These are phyloP conservation scores for Karstenula rhodostoma DNA, from an alignment of 2,329 filamentous ascomycete genomes.

Conservation along the genomic window DNA sequence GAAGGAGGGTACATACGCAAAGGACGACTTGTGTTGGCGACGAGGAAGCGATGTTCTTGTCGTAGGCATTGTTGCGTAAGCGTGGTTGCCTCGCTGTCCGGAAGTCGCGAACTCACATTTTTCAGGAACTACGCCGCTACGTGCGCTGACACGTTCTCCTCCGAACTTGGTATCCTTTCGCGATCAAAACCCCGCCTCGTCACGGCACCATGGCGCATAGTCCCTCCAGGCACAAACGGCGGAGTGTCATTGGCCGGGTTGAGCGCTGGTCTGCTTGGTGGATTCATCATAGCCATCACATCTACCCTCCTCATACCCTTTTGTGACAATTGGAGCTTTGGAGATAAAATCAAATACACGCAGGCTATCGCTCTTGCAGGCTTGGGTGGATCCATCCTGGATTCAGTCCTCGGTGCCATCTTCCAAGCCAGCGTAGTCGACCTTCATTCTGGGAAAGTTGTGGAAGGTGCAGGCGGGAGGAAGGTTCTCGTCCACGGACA, in stretches of 20 bases:
- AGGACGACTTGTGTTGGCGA: conserved; percentile 50
- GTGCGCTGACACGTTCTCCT: conserved; percentile 91
- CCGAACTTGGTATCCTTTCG: conserved; percentile 91
- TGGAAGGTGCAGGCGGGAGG: conserved; percentile 82
- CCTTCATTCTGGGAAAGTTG: conserved; percentile 81
- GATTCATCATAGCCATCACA: conserved; percentile 72
- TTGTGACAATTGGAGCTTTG: conserved; percentile 57
- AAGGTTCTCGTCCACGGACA: conserved; percentile 57
- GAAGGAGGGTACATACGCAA: conserved; percentile 42
- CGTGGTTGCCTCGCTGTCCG: conserved; percentile 6
- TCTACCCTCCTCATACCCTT: conserved; percentile 74
- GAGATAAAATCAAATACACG: conserved; percentile 50
- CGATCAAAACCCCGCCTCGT: conserved; percentile 80
- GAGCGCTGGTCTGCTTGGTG: conserved; percentile 75
- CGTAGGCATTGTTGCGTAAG: conserved; percentile 58
- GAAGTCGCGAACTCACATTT: conserved; percentile 48
- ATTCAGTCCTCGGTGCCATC: conserved; percentile 85
- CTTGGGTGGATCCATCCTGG: conserved; percentile 79
- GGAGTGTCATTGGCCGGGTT: conserved; percentile 83
- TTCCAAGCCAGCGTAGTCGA: conserved; percentile 89
- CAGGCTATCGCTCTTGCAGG: conserved; percentile 74
- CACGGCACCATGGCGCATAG: conserved; percentile 79
- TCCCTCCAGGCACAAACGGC: conserved; percentile 92
- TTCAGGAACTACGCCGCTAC: conserved; percentile 88
- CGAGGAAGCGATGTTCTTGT: conserved; percentile 52